Evolutionary conservation across 2,329 filamentous ascomycete genomes (phyloP), one percentile per base, ranked within the genome.

Genomic region (Verticillium longisporum): DNA sequence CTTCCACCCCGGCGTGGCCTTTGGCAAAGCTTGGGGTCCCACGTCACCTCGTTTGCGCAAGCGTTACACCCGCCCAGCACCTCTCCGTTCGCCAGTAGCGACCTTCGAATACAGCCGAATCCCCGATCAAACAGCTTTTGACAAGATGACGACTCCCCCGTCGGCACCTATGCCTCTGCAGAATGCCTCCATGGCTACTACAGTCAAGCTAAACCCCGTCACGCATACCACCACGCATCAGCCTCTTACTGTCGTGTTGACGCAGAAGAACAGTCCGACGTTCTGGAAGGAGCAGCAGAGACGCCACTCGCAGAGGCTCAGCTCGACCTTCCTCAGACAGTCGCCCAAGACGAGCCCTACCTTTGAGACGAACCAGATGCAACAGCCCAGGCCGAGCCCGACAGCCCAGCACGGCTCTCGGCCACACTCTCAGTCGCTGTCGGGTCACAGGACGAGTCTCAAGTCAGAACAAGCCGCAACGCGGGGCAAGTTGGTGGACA

Each of bases 21-120:
- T 80, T 57, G 73, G 75, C 2, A 60, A 63, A 1, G 72, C 75
- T 4, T 79, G 79, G 77, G 67, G 68, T n/a, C 64, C 71, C 14
- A 79, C 76, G 2, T 75, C 75, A 2, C 73, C 76, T 4, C 57
- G 60, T 7, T 56, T 60, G n/a, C 63, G 60, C 57, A 59, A 34
- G 56, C 56, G 37, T 55, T 60, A 45, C 31, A 55, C 31, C 32
- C 26, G 26, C 5, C 60, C 59, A 13, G 57, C 62, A 10, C 64
- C 63, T 56, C 62, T 64, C 7, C 62, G 55, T 6, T 64, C 64
- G 10, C 62, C 64, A 1, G 58, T 50, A 7, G 55, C 32, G 9
- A 61, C 55, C 6, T 64, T 60, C 59, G 64, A 64, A 18, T 31
- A 32, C 5, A 41, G 15, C 7, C 33, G 41, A 31, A 45, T 26